Percentiles rank a stretch among this genome's conserved stretches.
These are phyloP conservation scores for Nicotiana noctiflora DNA, from an alignment of 257 asterid species.

Conservation along the genomic window DNA sequence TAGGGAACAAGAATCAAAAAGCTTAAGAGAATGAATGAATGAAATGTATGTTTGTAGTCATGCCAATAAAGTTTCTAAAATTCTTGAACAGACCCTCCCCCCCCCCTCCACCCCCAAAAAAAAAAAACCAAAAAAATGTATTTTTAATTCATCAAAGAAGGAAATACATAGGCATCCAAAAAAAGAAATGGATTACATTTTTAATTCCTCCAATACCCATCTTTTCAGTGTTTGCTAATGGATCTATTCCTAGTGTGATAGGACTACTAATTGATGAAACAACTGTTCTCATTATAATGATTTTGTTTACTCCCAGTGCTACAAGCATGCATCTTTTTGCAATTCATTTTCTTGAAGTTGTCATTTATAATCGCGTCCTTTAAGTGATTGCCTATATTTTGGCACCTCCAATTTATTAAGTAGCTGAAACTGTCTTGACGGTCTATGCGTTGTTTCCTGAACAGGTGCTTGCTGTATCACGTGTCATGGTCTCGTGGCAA, in stretches of 20 bases:
- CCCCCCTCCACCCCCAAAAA: no score
- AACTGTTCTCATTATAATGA: not conserved
- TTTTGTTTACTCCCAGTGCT: not conserved
- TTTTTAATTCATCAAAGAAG: not conserved
- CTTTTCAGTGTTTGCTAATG: not conserved
- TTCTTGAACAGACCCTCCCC: not conserved
- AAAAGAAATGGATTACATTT: not conserved
- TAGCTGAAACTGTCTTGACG: not conserved
- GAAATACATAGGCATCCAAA: not conserved
- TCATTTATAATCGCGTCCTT: not conserved
- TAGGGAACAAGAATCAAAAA: not conserved
- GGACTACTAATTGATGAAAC: not conserved
- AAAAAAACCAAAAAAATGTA: not conserved
- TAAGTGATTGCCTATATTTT: not conserved
- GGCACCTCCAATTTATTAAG: not conserved
- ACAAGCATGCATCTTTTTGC: not conserved
- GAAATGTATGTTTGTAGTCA: not conserved
- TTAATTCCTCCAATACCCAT: not conserved
- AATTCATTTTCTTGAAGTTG: not conserved
- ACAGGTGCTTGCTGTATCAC: conserved; percentile 97
- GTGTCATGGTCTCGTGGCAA: conserved; percentile 99
- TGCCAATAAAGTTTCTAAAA: not conserved
- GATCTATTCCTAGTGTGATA: not conserved
- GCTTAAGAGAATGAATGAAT: not conserved
- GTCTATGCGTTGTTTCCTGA: not conserved